These are phyloP conservation scores for Chaetomium tenue DNA, from an alignment of 495 filamentous ascomycete species.

Conservation along the genomic window DNA sequence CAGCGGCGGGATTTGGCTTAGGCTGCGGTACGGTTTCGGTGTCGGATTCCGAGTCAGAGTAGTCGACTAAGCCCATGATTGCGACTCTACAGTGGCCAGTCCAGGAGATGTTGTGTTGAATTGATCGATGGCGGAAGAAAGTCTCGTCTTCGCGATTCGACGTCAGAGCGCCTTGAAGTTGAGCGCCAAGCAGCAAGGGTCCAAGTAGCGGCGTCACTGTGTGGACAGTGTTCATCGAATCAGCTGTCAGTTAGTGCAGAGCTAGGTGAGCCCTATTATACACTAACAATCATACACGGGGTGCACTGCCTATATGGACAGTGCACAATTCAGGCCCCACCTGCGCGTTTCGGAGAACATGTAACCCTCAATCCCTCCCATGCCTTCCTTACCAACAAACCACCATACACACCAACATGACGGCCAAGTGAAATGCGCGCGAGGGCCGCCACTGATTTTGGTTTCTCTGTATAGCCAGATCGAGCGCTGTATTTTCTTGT, in stretches of 20 bases:
- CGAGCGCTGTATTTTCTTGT: not conserved
- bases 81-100: not conserved
- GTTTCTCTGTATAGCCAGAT: too few species aligned
- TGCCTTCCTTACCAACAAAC: not conserved
- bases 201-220: too few species aligned
- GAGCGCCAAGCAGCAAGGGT: not conserved
- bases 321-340: too few species aligned
- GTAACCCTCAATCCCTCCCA: not conserved
- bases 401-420: too few species aligned
- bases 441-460: not conserved
- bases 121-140: not conserved
- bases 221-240: too few species aligned
- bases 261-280: too few species aligned
- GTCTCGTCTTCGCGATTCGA: not conserved
- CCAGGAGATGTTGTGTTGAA: not conserved
- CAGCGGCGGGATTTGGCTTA: constrained; percentile 33
- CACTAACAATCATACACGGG: too few species aligned
- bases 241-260: too few species aligned
- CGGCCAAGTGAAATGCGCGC: not conserved
- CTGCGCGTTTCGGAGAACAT: too few species aligned
- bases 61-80: constrained; percentile 72
- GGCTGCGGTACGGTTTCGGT: constrained; percentile 61
- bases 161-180: not conserved
- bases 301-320: too few species aligned
- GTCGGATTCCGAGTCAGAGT: constrained; percentile 77